These are phyloP conservation scores for Gillenia trifoliata DNA, from an alignment of 306 rosid genomes.

Conservation along the genomic window DNA sequence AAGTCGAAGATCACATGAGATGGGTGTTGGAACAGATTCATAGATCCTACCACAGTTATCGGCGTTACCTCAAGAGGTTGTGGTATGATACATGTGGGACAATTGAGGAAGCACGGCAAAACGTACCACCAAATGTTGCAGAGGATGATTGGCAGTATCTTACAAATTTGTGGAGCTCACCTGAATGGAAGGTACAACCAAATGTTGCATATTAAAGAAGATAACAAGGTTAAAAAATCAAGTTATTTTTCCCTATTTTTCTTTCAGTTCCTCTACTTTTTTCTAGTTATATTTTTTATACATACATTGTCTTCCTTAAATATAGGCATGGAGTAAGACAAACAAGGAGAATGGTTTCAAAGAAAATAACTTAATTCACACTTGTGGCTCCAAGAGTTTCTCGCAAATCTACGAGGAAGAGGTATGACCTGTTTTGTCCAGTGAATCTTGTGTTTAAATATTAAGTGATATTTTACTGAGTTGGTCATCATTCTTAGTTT, in stretches of 20 bases:
- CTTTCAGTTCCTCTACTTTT: background rate
- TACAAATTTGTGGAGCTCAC: slow-evolving; percentile 6
- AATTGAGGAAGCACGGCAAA: slow-evolving; percentile 1
- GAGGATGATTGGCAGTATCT: slow-evolving; percentile 14
- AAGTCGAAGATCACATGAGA: slow-evolving; percentile 7
- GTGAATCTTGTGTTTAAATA: background rate
- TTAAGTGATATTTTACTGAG: background rate
- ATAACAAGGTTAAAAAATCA: background rate
- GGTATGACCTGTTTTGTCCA: background rate
- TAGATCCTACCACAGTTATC: slow-evolving; percentile 13
- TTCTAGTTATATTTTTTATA: background rate
- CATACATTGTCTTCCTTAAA: background rate
- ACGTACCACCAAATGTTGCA: background rate
- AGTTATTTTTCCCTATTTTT: background rate
- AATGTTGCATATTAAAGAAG: background rate
- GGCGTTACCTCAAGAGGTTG: background rate
- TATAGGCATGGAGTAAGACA: background rate
- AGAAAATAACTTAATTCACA: background rate
- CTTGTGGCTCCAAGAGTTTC: slow-evolving; percentile 4
- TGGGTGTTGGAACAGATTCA: slow-evolving; percentile 6
- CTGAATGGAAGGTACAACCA: slow-evolving; percentile 6
- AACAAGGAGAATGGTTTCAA: slow-evolving; percentile 6
- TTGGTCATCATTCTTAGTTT: background rate
- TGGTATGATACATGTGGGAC: slow-evolving; percentile 2
- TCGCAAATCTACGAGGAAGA: background rate